Conservation (phyloP, 495 filamentous ascomycete species). For the Penicillium subrubescens region DNA sequence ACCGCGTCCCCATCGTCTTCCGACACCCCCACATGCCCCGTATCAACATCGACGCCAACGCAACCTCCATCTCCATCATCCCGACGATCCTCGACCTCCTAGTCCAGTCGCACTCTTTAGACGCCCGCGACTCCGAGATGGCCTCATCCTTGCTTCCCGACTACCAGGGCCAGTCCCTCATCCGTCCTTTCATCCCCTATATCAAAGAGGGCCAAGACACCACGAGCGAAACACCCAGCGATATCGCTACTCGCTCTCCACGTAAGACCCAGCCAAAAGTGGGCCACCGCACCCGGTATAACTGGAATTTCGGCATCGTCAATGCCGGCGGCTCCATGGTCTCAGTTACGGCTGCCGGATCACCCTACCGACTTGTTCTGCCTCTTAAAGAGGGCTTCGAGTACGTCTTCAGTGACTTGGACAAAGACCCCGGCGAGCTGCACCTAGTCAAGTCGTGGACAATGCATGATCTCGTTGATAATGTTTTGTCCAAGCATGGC, state of each 20-base stretch:
- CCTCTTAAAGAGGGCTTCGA: conserved; percentile 42
- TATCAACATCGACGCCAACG: conserved; percentile 42
- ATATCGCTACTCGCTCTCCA: conserved; percentile 4
- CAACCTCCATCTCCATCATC: conserved; percentile 45
- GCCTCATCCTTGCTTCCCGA: conserved; percentile 41
- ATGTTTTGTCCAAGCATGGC: conserved; percentile 32
- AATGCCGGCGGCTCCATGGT: conserved; percentile 47
- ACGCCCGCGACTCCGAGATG: conserved; percentile 32
- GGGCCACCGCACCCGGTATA: conserved; percentile 9
- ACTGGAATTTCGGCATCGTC: conserved; percentile 47
- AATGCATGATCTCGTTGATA: conserved; percentile 22
- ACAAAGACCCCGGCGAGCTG: conserved; percentile 39
- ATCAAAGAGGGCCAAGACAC: conserved; percentile 8
- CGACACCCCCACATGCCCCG: conserved; percentile 46
- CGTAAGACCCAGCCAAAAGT: conserved; percentile 8
- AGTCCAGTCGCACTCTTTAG: conserved; percentile 42
- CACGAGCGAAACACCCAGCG: neutral
- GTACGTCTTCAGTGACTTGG: conserved; percentile 42
- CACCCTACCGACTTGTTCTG: conserved; percentile 43
- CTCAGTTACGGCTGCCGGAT: conserved; percentile 35
- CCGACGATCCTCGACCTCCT: conserved; percentile 51
- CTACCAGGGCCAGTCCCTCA: conserved; percentile 40
- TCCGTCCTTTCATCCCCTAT: conserved; percentile 31
- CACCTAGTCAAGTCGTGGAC: conserved; percentile 34
- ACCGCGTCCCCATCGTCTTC: conserved; percentile 47